Percentiles rank a stretch among this genome's conserved stretches.
These are phyloP conservation scores for Drosera spatulata DNA, from an alignment of 179 eudicot genomes.

Conservation along the genomic window DNA sequence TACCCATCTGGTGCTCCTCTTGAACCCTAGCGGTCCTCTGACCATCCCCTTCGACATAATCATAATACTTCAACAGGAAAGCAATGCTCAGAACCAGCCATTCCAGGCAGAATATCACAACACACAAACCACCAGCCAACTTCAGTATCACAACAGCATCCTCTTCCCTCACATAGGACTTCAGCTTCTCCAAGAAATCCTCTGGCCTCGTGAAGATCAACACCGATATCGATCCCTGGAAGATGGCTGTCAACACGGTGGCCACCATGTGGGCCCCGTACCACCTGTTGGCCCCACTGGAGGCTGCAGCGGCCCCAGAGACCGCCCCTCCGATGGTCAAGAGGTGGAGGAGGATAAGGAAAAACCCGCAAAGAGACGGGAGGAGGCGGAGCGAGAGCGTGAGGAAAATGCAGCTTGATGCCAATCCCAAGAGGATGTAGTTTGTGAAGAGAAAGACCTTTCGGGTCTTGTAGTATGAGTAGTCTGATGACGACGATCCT, in stretches of 20 bases:
- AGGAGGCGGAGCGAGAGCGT: constrained; percentile 47
- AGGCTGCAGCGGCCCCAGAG: constrained; percentile 25
- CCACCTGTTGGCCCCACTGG: constrained; percentile 22
- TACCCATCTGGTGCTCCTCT: no score
- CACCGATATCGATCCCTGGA: constrained; percentile 60
- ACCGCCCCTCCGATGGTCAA: constrained; percentile 41
- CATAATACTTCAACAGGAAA: constrained; percentile 38
- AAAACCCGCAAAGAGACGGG: constrained; percentile 30
- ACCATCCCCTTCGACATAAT: constrained; percentile 21
- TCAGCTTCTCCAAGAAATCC: constrained; percentile 33
- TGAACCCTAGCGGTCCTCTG: no score
- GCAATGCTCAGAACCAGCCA: constrained; percentile 63
- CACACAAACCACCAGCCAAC: constrained; percentile 55
- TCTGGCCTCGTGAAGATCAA: constrained; percentile 38
- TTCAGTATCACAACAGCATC: constrained; percentile 54
- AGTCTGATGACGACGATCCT: no score
- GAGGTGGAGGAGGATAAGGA: constrained; percentile 43
- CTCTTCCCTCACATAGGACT: constrained; percentile 53
- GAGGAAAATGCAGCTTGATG: constrained; percentile 55
- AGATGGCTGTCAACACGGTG: constrained; percentile 51
- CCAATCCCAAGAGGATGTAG: constrained; percentile 42
- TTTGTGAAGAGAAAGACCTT: constrained; percentile 35
- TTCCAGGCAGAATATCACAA: constrained; percentile 51
- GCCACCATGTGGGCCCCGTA: constrained; percentile 39
- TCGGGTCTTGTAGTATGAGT: no score